These are phyloP conservation scores for Peronospora belbahrii DNA, from an alignment of 352 stramenopile genomes.

Conservation along the genomic window DNA sequence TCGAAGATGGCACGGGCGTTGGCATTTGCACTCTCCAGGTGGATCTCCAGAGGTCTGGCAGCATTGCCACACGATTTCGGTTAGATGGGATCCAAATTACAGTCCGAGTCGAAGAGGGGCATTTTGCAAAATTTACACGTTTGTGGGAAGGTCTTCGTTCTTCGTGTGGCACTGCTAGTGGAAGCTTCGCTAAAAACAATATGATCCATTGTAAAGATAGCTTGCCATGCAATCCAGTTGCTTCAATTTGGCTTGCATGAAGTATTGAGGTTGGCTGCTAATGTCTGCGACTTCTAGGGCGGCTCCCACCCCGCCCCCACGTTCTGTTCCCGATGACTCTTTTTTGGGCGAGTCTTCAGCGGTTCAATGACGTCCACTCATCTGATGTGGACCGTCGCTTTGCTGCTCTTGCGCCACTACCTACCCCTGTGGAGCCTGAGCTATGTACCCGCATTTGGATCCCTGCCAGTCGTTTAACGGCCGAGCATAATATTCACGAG, in stretches of 20 bases:
- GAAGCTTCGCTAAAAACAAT: conserved; percentile 17
- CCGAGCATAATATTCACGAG: no score
- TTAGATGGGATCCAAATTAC: not conserved
- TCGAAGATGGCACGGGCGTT: conserved; percentile 36
- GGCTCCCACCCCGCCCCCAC: no score
- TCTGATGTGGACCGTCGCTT: no score
- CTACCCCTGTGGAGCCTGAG: no score
- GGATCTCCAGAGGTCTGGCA: conserved; percentile 42
- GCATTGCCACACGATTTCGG: not conserved
- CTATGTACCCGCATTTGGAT: no score
- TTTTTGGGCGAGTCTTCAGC: no score
- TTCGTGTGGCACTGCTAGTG: conserved; percentile 6
- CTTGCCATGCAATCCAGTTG: conserved; percentile 39
- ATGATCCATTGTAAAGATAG: conserved; percentile 58
- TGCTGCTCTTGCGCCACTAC: no score
- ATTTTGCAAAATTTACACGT: conserved; percentile 49
- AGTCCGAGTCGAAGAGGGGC: conserved; percentile 3
- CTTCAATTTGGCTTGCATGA: conserved; percentile 5
- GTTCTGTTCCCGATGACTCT: no score
- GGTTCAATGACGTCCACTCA: no score
- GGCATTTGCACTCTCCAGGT: conserved; percentile 48
- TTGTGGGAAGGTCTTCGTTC: conserved; percentile 30
- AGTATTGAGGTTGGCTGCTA: not conserved
- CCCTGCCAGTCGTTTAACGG: no score
- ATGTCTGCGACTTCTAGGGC: no score